phyloP scores from a whole-genome alignment of 1,284 basidiomycete species.

The Pholiota adiposa region DNA sequence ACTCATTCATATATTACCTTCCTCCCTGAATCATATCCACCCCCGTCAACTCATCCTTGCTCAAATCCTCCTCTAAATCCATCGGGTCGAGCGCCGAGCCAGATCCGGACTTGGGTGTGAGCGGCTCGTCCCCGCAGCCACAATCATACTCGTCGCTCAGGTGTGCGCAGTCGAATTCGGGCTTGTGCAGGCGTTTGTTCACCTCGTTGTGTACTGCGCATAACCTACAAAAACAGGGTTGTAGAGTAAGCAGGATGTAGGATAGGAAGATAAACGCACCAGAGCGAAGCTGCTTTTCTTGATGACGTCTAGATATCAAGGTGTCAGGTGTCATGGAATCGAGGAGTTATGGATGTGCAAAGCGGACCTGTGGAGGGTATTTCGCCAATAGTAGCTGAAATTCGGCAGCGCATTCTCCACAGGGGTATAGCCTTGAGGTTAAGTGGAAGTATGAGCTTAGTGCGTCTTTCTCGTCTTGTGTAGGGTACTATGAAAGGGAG shows the following conservation, averaged over 20 bases:
- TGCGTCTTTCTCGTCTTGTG: slow-evolving; percentile 80
- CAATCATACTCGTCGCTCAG: slow-evolving; percentile 92
- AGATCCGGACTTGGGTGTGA: slow-evolving; percentile 11
- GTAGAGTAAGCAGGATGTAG: neutral
- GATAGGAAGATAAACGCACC: slow-evolving; percentile 44
- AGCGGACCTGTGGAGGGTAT: slow-evolving; percentile 85
- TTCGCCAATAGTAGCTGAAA: slow-evolving; percentile 86
- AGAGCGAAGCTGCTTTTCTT: slow-evolving; percentile 81
- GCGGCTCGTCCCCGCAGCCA: slow-evolving; percentile 79
- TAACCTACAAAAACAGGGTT: slow-evolving; percentile 36
- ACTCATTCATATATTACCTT: slow-evolving; percentile 13
- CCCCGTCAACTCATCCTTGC: slow-evolving; percentile 39
- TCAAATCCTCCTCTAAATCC: slow-evolving; percentile 36
- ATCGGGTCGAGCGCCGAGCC: slow-evolving; percentile 30
- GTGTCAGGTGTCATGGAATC: neutral
- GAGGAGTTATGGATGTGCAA: neutral
- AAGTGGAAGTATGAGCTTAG: slow-evolving; percentile 87
- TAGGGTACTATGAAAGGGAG: slow-evolving; percentile 64
- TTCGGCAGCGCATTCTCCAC: slow-evolving; percentile 93
- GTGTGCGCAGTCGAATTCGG: slow-evolving; percentile 88
- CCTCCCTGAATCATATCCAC: slow-evolving; percentile 23
- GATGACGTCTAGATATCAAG: slow-evolving; percentile 86
- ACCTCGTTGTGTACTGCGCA: slow-evolving; percentile 93
- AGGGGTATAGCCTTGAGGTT: slow-evolving; percentile 73
- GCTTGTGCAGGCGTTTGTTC: slow-evolving; percentile 85